These are phyloP conservation scores for Elaeagnus macrophylla DNA, from an alignment of 306 rosid species.

Conservation along the genomic window DNA sequence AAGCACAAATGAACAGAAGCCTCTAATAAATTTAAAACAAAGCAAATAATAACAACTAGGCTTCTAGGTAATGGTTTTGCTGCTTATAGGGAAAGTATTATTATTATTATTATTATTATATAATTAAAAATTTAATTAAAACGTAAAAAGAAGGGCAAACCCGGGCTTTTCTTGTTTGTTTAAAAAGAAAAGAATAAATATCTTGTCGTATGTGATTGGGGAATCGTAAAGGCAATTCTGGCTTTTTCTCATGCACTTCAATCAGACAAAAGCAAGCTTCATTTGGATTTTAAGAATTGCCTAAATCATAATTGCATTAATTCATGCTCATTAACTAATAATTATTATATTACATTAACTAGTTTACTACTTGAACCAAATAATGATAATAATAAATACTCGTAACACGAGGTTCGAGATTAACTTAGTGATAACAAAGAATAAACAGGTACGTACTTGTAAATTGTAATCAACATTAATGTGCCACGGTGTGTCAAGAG, in stretches of 20 bases:
- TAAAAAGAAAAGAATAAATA: conserved; percentile 13
- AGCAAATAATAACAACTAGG: no score
- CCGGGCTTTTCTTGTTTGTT: neutral
- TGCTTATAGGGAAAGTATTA: conserved; percentile 5
- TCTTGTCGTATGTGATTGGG: conserved; percentile 42
- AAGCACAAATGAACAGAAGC: conserved; percentile 25
- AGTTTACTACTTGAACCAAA: no score
- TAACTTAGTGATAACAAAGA: conserved; percentile 27
- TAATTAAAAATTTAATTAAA: conserved; percentile 13
- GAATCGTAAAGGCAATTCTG: conserved; percentile 38
- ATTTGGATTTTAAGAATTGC: conserved; percentile 14
- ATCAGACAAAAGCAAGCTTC: conserved; percentile 15
- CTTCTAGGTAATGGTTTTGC: conserved; percentile 29
- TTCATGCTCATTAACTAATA: no score
- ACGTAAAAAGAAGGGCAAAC: conserved; percentile 25
- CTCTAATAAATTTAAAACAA: neutral
- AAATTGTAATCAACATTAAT: conserved; percentile 25
- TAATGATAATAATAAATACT: no score
- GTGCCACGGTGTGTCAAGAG: conserved; percentile 17
- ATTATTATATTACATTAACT: no score
- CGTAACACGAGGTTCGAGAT: conserved; percentile 24
- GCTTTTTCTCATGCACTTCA: conserved; percentile 18
- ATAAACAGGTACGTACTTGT: conserved; percentile 21
- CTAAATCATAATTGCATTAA: conserved; percentile 12
- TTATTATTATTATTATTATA: neutral